A percentile compares a stretch with the other conserved stretches of the same genome.
These are phyloP conservation scores for Eremothecium cymbalariae DNA, from an alignment of 1,139 yeast species.

Conservation along the genomic window DNA sequence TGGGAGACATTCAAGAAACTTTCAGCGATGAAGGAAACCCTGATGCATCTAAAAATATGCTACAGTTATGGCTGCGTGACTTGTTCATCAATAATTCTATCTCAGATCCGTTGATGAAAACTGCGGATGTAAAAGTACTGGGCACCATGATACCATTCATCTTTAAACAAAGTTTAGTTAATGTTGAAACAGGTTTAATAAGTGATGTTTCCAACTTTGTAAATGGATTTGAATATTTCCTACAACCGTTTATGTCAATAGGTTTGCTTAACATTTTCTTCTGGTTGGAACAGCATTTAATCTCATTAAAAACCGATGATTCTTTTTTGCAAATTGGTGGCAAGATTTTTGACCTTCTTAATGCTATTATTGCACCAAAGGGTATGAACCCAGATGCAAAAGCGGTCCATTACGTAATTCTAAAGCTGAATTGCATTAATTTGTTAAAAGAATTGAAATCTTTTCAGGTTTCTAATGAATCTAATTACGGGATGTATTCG, in stretches of 20 bases:
- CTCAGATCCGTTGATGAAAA: conserved; percentile 69
- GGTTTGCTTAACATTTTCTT: conserved; percentile 28
- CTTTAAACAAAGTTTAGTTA: conserved; percentile 62
- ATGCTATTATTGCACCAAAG: conserved; percentile 23
- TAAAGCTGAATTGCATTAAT: conserved; percentile 25
- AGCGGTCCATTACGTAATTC: conserved; percentile 24
- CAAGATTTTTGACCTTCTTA: conserved; percentile 21
- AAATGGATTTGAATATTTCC: conserved; percentile 57
- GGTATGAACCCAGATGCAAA: conserved; percentile 28
- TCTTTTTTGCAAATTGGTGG: conserved; percentile 18
- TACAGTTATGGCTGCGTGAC: conserved; percentile 74
- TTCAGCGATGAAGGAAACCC: conserved; percentile 13
- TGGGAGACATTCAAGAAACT: conserved; percentile 23
- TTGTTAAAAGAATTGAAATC: conserved; percentile 22
- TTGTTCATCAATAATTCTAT: conserved; percentile 81
- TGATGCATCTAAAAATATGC: conserved; percentile 34
- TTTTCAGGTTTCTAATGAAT: conserved; percentile 16
- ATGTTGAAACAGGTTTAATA: conserved; percentile 45
- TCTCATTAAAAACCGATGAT: conserved; percentile 17
- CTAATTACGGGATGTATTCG: conserved; percentile 29
- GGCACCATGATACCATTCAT: conserved; percentile 63
- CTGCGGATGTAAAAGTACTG: conserved; percentile 60
- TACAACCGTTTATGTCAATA: conserved; percentile 44
- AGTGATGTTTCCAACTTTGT: conserved; percentile 35
- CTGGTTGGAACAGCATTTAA: conserved; percentile 28